These are phyloP conservation scores for Epichloe gansuensis DNA, from an alignment of 2,329 filamentous ascomycete genomes.

Conservation along the genomic window DNA sequence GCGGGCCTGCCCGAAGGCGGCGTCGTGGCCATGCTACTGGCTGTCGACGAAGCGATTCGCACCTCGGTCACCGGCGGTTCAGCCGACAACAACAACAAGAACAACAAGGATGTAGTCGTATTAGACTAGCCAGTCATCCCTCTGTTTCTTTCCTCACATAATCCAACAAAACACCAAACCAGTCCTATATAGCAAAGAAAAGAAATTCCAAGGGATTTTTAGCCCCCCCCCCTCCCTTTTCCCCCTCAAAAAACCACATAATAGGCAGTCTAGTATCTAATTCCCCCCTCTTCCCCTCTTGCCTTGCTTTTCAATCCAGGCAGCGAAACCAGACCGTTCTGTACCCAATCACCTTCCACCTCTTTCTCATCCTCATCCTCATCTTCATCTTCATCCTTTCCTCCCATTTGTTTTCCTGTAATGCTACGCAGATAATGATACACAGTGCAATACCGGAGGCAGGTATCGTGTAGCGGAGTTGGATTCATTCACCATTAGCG, in stretches of 20 bases:
- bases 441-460: not conserved
- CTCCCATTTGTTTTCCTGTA: not conserved
- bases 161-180: not conserved
- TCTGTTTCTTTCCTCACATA: not conserved
- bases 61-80: conserved; percentile 10
- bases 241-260: no score
- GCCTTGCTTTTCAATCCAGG: no score
- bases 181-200: not conserved
- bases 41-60: conserved; percentile 34
- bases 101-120: conserved; percentile 6
- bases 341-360: not conserved
- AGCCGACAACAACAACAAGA: not conserved
- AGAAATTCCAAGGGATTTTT: no score
- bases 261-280: no score
- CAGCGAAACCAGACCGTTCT: no score
- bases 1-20: conserved; percentile 27
- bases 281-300: no score
- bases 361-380: not conserved
- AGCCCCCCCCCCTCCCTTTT: no score
- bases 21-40: conserved; percentile 34
- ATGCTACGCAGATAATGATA: not conserved
- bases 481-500: not conserved
- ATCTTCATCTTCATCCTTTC: not conserved
- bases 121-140: conserved; percentile 6
- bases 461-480: not conserved